A percentile compares a stretch with the other conserved stretches of the same genome.
phyloP scores from a whole-genome alignment of 768 basidiomycete genomes.

The Trametes cingulata region DNA sequence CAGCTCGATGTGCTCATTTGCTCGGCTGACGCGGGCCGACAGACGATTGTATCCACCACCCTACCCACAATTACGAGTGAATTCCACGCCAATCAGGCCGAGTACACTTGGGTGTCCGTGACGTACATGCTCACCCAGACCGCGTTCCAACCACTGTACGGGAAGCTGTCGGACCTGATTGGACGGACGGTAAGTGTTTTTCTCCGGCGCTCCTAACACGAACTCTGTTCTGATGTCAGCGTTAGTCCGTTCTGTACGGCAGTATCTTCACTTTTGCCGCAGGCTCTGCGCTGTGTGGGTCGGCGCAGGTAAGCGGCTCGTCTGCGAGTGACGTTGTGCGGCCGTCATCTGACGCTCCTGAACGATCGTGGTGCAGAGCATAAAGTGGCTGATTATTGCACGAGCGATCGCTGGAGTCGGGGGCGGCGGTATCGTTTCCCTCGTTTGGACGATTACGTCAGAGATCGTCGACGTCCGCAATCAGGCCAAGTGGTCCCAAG shows the following conservation, averaged over 20 bases:
- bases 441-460: conserved; percentile 85
- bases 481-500: conserved; percentile 84
- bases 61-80: conserved; percentile 79
- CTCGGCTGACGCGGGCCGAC: conserved; percentile 18
- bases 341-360: conserved; percentile 10
- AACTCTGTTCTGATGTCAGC: conserved; percentile 12
- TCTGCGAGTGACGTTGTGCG: conserved; percentile 19
- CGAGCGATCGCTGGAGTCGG: conserved; percentile 73
- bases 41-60: conserved; percentile 80
- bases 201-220: conserved; percentile 5
- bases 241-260: conserved; percentile 64
- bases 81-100: conserved; percentile 62
- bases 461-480: conserved; percentile 74
- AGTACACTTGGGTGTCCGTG: conserved; percentile 87
- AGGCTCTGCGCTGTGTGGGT: conserved; percentile 80
- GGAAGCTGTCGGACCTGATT: conserved; percentile 73
- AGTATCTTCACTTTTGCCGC: conserved; percentile 76
- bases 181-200: conserved; percentile 66
- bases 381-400: conserved; percentile 66
- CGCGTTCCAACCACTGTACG: conserved; percentile 82
- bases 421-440: conserved; percentile 84
- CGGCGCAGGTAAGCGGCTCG: conserved; percentile 54
- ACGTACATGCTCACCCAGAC: conserved; percentile 87
- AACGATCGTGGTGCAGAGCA: conserved; percentile 38
- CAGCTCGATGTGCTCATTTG: conserved; percentile 28